Evolutionary conservation across 768 basidiomycete genomes (phyloP).

Genomic region (Leucocoprinus sp.): DNA sequence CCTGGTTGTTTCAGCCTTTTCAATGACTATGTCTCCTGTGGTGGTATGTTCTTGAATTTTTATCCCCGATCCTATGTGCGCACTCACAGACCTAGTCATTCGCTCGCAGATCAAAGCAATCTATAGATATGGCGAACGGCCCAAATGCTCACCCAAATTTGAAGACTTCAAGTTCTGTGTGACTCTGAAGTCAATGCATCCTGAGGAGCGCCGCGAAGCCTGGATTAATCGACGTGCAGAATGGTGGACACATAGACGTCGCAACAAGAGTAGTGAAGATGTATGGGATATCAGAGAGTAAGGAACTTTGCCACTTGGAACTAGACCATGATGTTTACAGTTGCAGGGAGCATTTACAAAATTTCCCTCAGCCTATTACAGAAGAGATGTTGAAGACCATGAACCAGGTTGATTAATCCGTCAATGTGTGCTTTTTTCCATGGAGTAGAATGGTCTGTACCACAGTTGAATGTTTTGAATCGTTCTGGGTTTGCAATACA

Average conservation of each 20-base stretch:
- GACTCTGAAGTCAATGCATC: constrained; percentile 68
- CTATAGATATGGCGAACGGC: constrained; percentile 75
- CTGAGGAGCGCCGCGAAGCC: constrained; percentile 67
- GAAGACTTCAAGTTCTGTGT: constrained; percentile 96
- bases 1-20: constrained; percentile 76
- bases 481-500: too few relatives aligned
- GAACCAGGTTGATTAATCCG: constrained; percentile 10
- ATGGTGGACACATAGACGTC: constrained; percentile 84
- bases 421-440: too few relatives aligned
- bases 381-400: constrained; percentile 16
- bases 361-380: constrained; percentile 37
- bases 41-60: constrained; percentile 33
- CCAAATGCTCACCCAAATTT: constrained; percentile 67
- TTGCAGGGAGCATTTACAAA: constrained; percentile 39
- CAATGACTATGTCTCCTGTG: constrained; percentile 65
- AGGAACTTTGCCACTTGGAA: constrained; percentile 19
- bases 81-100: constrained; percentile 40
- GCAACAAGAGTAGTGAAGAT: constrained; percentile 83
- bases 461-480: not conserved
- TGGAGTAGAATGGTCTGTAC: not conserved
- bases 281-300: constrained; percentile 88
- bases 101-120: constrained; percentile 75
- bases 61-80: constrained; percentile 5
- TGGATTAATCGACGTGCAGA: constrained; percentile 87
- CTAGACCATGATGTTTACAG: not conserved